phyloP scores from a whole-genome alignment of 139 green algal species.

The Chlamydomonas sp. region DNA sequence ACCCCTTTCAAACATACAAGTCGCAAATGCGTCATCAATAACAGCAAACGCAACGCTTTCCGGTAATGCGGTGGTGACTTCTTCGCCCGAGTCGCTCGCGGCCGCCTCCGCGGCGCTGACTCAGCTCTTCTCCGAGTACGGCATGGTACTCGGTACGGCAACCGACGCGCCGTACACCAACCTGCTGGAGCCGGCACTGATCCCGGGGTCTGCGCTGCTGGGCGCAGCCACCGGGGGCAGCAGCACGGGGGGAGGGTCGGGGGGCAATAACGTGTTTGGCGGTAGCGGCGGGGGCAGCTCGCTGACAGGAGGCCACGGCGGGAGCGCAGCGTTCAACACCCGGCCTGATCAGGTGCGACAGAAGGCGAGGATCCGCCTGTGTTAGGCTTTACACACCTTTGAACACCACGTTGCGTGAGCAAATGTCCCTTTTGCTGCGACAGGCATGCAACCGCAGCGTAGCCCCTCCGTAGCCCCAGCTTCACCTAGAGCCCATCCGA shows the following conservation, averaged over 20 bases:
- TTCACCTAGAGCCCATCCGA: too few species aligned
- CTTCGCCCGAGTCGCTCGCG: constrained; percentile 28
- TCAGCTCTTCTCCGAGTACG: constrained; percentile 52
- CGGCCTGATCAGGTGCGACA: neutral
- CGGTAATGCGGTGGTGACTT: neutral
- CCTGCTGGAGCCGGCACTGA: constrained; percentile 67
- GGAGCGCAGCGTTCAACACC: neutral
- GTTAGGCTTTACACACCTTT: too few species aligned
- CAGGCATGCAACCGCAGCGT: too few species aligned
- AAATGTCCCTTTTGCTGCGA: too few species aligned
- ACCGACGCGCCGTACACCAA: constrained; percentile 38
- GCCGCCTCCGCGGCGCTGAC: constrained; percentile 41
- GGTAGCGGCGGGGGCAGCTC: neutral
- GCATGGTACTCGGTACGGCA: constrained; percentile 53
- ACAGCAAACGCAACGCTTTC: neutral
- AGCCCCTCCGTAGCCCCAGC: too few species aligned
- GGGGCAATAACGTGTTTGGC: neutral
- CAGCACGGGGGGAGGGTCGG: neutral
- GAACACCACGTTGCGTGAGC: too few species aligned
- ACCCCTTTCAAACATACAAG: neutral
- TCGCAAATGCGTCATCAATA: neutral
- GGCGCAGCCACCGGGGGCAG: neutral
- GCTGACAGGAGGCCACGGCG: neutral
- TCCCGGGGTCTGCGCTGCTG: constrained; percentile 21
- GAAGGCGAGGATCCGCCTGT: too few species aligned